These are phyloP conservation scores for Dendrostoma leiphaemia DNA, from an alignment of 2,329 filamentous ascomycete species.

Conservation along the genomic window DNA sequence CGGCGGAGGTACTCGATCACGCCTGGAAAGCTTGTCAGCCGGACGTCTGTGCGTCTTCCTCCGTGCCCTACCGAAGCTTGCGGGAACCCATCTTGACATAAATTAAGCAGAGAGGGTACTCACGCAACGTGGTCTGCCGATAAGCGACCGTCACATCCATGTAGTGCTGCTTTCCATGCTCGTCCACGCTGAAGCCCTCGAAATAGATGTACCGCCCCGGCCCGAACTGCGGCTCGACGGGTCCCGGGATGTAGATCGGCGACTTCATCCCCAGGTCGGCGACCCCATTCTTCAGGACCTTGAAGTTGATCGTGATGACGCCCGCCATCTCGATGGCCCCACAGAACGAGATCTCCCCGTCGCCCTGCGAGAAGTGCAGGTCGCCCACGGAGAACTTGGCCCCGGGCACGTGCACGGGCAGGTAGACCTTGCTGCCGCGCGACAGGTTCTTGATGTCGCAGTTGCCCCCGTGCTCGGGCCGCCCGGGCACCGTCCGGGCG, in stretches of 20 bases:
- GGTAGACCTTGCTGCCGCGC: conserved; percentile 72
- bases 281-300: conserved; percentile 79
- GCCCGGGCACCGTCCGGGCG: conserved; percentile 79
- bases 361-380: conserved; percentile 82
- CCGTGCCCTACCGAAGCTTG: no score
- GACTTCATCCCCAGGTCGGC: conserved; percentile 72
- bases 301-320: conserved; percentile 86
- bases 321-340: conserved; percentile 94
- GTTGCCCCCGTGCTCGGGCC: conserved; percentile 86
- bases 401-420: conserved; percentile 82
- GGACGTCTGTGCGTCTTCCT: no score
- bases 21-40: conserved; percentile 32
- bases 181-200: conserved; percentile 87
- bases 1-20: conserved; percentile 77
- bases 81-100: no score
- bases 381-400: conserved; percentile 92
- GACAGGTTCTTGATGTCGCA: conserved; percentile 85
- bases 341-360: conserved; percentile 87
- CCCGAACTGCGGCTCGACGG: conserved; percentile 84
- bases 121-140: conserved; percentile 70
- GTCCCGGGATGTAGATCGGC: conserved; percentile 82
- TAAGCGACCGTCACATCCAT: conserved; percentile 86
- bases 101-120: conserved; percentile 19
- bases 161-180: conserved; percentile 85
- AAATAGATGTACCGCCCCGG: conserved; percentile 81